Evolutionary conservation across 164 flowering plant species (phyloP), one percentile per base, ranked within the genome.

Genomic region (Magnolia changhungtana): DNA sequence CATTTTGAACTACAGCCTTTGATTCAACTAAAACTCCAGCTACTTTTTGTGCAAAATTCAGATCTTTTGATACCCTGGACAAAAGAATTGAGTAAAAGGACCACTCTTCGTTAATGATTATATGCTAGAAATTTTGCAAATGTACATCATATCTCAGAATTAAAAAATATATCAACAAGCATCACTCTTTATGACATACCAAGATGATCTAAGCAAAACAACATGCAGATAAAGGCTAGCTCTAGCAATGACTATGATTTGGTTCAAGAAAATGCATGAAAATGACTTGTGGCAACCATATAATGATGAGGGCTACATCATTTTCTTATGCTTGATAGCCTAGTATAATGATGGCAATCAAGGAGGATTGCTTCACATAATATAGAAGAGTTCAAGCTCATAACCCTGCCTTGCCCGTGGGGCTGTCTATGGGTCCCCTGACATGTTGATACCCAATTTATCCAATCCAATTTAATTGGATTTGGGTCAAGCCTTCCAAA

Each of bases 21-120:
- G 95, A 84, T 85, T 90, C 91, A 85, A 96, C 87, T 71, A 96
- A 81, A 71, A 92, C 91, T 80, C 98, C 99, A 83, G 85, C 93
- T 75, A 94, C 83, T 63, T 90, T 88, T 69, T 68, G 71, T 21
- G 89, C 85, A 85, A 88, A 91, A 11, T 77, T 76, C 63, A 81
- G 72, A 87, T 96, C 97, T 71, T 72, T 78, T 63, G 83, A 76
- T 69, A 91, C 69, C 82, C 96, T 95, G 92, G 72, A 81, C 21
- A 77, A 11, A 31, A 37, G 67, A 9, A 8, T 9, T 9, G 63
- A 77, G 20, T 70, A 63, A 72, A 8, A 61, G 29, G 58, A 67
- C 50, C 8, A 13, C 76, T 72, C 52, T 50, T 50, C n/a, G 58
- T 23, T 63, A 45, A 68, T 16, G 7, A 9, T n/a, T 18, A 19